Base-by-base conservation (phyloP, 257 asterid species). In the Nemophila menziesii region DNA sequence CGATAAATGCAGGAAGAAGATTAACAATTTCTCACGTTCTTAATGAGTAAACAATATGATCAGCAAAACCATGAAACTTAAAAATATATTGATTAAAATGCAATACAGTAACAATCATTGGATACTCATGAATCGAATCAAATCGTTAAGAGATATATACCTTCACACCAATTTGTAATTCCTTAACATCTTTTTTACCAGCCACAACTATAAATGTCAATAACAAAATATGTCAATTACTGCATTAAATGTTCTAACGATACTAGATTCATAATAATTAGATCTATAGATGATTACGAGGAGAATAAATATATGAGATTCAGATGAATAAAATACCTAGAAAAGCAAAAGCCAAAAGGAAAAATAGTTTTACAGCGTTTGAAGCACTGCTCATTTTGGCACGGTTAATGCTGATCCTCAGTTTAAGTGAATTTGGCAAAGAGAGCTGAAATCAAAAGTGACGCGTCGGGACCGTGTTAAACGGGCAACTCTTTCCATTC, bases 161-260 rank as follows among this genome's bases (percentile, higher is more conserved):
- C 93, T 79, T 90, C 64, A 90, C 98, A 34, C 98, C 96, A 64
- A 90, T 81, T 78, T 79, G 96, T 55, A 90, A 74, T 55, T 81
- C 92, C 29, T 73, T 73, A n/a, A 90, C 96, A 67, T 90, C 94
- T 45, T 60, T 80, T 9, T 75, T 80, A 72, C 78, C 79, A 22
- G 94, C 92, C 61, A 72, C 64, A 43, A 69, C 94, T 81, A 42
- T 13, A 44, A 40, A 11, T 19, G 36, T 16, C 23, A 10, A 17
- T 52, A 29, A 17, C 26, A 34, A 22, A 54, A 29, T 26, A 43
- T 0, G 16, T 14, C 14, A 37, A 4, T 17, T 1, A 4, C 3
- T 20, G 4, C 20, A 34, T 20, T 15, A 39, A 24, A 40, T 10
- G 23, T 4, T 19, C 26, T 26, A 16, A n/a, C n/a, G n/a, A n/a